Evolutionary conservation across 108 stramenopile species (phyloP), one percentile per base, ranked within the genome.

Genomic region (Pseudonitzschia delicatissima): DNA sequence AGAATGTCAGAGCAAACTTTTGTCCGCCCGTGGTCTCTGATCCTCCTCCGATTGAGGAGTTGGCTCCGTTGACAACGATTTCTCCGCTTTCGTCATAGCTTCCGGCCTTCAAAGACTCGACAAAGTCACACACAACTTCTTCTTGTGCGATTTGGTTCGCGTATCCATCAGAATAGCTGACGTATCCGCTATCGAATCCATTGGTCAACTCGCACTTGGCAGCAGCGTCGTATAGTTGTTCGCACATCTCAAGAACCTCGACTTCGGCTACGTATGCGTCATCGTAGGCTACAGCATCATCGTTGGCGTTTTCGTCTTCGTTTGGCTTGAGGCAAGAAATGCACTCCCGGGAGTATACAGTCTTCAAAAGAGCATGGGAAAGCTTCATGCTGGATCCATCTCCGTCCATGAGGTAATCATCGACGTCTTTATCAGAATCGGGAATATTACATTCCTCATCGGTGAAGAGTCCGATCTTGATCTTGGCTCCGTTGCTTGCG

Each of bases 401-500:
- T 23, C 67, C 78, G 47, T 71, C 68, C 66, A 66, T 64, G 47
- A 94, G 74, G 77, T 86, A 87, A 64, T 82, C 78, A 36, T 90
- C 84, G 45, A 91, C 77, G 59, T 87, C 85, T 68, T 74, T 79
- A 70, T 48, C 64, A 33, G 83, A 66, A 32, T 87, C 86, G 26
- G 64, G 72, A 34, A 63, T 42, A 48, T 66, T 69, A 75, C 92
- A 94, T 13, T 87, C 23, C 62, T 89, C 74, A 65, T 94, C 92
- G 12, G 75, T 73, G 61, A 91, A 94, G 52, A 94, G 77, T 74
- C 87, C 92, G 74, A 94, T 91, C 74, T 91, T 91, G 76, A 94
- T 91, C 64, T 90, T 87, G 74, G 63, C 63, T 69, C 92, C 90
- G 28, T 36, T 34, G 47, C 71, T 73, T 32, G 88, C 79, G 62